phyloP scores from a whole-genome alignment of 352 stramenopile species.

The Pythium vanterpoolii region DNA sequence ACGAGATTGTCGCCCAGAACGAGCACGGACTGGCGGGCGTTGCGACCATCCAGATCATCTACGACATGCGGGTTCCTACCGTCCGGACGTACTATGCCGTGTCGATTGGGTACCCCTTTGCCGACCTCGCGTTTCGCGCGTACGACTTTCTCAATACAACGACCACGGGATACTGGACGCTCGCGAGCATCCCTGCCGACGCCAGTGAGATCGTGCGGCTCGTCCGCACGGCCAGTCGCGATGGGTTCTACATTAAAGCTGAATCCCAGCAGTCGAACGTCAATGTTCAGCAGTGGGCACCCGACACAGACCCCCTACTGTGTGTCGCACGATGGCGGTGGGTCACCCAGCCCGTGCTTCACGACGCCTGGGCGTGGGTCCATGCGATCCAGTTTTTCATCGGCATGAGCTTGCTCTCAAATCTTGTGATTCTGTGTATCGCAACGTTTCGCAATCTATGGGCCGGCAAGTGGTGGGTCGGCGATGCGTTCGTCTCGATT shows the following conservation, averaged over 20 bases:
- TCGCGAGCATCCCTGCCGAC: background rate
- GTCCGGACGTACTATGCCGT: background rate
- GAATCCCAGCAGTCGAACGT: constrained; percentile 26
- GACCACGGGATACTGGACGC: background rate
- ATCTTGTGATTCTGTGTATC: background rate
- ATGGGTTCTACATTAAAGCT: constrained; percentile 13
- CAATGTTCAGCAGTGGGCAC: constrained; percentile 9
- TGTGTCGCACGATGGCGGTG: constrained; percentile 11
- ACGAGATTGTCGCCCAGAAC: background rate
- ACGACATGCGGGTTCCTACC: background rate
- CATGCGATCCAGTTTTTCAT: constrained; percentile 50
- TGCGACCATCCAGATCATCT: constrained; percentile 1
- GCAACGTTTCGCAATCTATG: constrained; percentile 27
- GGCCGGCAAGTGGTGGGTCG: constrained; percentile 1
- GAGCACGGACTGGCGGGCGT: background rate
- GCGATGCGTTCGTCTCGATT: constrained; percentile 5
- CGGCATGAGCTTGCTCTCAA: constrained; percentile 11
- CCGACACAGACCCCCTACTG: background rate
- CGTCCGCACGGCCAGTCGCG: constrained; percentile 3
- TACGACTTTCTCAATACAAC: constrained; percentile 7
- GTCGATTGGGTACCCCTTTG: constrained; percentile 17
- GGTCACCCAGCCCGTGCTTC: constrained; percentile 24
- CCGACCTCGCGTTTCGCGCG: background rate
- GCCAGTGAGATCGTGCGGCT: background rate
- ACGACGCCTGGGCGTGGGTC: constrained; percentile 48